These are phyloP conservation scores for Xerocomus potaroensis DNA, from an alignment of 768 basidiomycete species.

Conservation along the genomic window DNA sequence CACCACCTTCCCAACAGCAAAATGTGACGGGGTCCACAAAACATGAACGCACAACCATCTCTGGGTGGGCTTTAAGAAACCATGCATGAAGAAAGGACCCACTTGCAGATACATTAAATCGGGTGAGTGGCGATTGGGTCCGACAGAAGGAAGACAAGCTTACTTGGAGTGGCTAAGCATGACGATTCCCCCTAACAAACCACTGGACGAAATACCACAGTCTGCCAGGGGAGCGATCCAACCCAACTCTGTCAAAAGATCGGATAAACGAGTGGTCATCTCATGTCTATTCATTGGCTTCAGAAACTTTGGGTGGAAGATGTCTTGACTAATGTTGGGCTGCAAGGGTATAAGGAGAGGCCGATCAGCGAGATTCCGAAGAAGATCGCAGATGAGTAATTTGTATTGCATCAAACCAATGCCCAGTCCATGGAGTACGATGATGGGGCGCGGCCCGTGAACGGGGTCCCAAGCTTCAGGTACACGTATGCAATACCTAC, in stretches of 20 bases:
- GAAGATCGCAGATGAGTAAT: slow-evolving; percentile 53
- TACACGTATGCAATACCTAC: slow-evolving; percentile 69
- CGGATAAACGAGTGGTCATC: slow-evolving; percentile 52
- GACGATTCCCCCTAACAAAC: slow-evolving; percentile 51
- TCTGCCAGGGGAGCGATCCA: slow-evolving; percentile 46
- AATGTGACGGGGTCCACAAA: slow-evolving; percentile 91
- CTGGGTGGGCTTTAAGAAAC: slow-evolving; percentile 76
- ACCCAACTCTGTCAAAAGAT: slow-evolving; percentile 55
- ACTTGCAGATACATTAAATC: slow-evolving; percentile 32
- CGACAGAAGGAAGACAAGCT: slow-evolving; percentile 20
- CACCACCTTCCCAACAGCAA: slow-evolving; percentile 93
- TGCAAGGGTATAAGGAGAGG: slow-evolving; percentile 78
- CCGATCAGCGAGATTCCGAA: slow-evolving; percentile 53
- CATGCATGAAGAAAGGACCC: slow-evolving; percentile 85
- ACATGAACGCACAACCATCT: slow-evolving; percentile 69
- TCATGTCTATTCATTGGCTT: slow-evolving; percentile 63
- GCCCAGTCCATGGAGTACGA: slow-evolving; percentile 88
- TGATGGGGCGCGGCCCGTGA: slow-evolving; percentile 60
- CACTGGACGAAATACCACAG: slow-evolving; percentile 3
- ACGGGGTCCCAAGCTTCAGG: slow-evolving; percentile 62
- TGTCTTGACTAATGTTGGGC: slow-evolving; percentile 80
- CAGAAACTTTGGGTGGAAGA: slow-evolving; percentile 75
- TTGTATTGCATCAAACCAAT: slow-evolving; percentile 74
- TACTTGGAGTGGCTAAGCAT: slow-evolving; percentile 89
- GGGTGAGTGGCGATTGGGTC: not conserved